Percentiles rank a stretch among this genome's conserved stretches.
Conservation (phyloP, 306 rosid genomes). For the Albizia julibrissin region DNA sequence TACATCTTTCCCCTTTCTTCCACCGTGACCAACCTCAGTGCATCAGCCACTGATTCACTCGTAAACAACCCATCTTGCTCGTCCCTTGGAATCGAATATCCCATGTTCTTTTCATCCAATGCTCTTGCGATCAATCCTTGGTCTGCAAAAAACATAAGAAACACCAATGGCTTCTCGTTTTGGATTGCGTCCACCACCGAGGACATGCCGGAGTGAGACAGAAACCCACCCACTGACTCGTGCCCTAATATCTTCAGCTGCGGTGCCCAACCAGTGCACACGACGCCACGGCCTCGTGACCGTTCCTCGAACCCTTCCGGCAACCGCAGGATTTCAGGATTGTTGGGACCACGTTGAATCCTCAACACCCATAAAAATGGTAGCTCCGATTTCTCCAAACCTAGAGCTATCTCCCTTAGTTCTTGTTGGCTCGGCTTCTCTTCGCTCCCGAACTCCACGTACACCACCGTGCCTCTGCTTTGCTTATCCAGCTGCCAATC, state of each 20-base stretch:
- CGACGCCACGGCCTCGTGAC: neutral
- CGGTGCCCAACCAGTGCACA: neutral
- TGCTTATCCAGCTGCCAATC: neutral
- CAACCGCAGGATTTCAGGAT: neutral
- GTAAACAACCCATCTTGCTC: neutral
- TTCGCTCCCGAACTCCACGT: neutral
- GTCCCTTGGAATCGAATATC: neutral
- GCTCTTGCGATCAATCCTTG: slow-evolving; percentile 34
- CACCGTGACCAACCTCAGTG: neutral
- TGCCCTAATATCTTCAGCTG: neutral
- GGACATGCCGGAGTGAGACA: neutral
- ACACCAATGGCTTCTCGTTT: neutral
- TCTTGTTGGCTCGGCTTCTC: neutral
- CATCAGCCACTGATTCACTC: neutral
- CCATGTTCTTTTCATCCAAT: slow-evolving; percentile 28
- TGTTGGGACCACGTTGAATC: neutral
- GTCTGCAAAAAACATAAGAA: slow-evolving; percentile 32
- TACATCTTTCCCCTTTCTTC: neutral
- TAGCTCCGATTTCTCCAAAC: neutral
- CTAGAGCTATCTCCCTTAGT: neutral
- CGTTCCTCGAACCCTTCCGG: slow-evolving; percentile 40
- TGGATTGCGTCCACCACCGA: neutral
- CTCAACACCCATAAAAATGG: neutral
- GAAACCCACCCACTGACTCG: neutral
- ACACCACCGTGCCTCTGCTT: neutral